Evolutionary conservation across 2,329 filamentous ascomycete genomes (phyloP).

Genomic region (Cercospora canescens): DNA sequence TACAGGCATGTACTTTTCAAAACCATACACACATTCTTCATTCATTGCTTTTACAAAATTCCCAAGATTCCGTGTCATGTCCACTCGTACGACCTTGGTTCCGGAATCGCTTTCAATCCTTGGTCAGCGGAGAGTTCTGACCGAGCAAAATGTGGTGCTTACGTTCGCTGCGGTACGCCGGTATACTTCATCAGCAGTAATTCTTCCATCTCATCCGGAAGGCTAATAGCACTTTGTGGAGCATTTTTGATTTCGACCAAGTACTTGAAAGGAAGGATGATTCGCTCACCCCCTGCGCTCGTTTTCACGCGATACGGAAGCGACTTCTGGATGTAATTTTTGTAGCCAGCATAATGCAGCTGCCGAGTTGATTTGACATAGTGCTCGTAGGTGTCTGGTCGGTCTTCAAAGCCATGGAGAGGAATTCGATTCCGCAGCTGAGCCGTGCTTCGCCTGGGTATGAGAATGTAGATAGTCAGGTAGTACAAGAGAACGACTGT

Average conservation of each 20-base stretch:
- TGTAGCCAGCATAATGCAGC: conserved; percentile 15
- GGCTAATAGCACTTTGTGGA: conserved; percentile 5
- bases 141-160: neutral
- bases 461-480: neutral
- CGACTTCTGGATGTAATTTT: conserved; percentile 7
- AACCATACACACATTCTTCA: conserved; percentile 16
- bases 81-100: conserved; percentile 16
- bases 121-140: neutral
- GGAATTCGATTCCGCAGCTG: neutral
- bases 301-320: conserved; percentile 12
- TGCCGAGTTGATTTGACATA: conserved; percentile 16
- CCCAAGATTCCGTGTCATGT: conserved; percentile 15
- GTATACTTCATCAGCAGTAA: conserved; percentile 17
- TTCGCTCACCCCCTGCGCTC: conserved; percentile 15
- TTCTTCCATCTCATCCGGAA: conserved; percentile 19
- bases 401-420: conserved; percentile 11
- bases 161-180: conserved; percentile 17
- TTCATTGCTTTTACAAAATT: conserved; percentile 17
- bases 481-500: neutral
- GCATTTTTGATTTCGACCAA: conserved; percentile 17
- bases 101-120: conserved; percentile 11
- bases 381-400: conserved; percentile 14
- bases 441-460: neutral
- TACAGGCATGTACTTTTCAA: conserved; percentile 12
- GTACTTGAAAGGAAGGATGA: conserved; percentile 14